Evolutionary conservation across 2,329 filamentous ascomycete genomes (phyloP).

Genomic region (Ophiostoma australiae): DNA sequence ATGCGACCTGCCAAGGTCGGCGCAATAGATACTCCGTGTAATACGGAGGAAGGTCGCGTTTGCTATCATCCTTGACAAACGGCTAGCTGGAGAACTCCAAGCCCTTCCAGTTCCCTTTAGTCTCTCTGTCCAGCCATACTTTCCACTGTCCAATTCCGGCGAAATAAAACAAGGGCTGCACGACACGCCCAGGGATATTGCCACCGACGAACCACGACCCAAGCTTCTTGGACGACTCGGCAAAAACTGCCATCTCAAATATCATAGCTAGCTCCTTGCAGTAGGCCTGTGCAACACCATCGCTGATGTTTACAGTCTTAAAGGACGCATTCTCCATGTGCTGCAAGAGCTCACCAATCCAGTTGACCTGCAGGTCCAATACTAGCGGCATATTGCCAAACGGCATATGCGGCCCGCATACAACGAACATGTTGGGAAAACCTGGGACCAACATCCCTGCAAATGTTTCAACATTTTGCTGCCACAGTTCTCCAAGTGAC

Average conservation of each 20-base stretch:
- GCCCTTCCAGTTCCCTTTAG: slow-evolving; percentile 9
- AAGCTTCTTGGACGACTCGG: slow-evolving; percentile 18
- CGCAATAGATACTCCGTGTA: background rate
- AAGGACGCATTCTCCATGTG: slow-evolving; percentile 20
- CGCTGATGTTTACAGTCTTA: slow-evolving; percentile 22
- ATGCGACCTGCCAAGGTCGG: background rate
- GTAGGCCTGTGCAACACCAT: slow-evolving; percentile 17
- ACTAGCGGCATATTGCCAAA: slow-evolving; percentile 21
- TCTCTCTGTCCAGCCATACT: slow-evolving; percentile 21
- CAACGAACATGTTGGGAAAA: slow-evolving; percentile 27
- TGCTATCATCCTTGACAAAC: background rate
- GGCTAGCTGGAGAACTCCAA: background rate
- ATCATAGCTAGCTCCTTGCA: slow-evolving; percentile 12
- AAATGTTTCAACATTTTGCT: slow-evolving; percentile 31
- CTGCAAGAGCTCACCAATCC: slow-evolving; percentile 22
- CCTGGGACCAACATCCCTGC: slow-evolving; percentile 27
- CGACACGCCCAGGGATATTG: slow-evolving; percentile 29
- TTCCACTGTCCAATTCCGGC: slow-evolving; percentile 18
- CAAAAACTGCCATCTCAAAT: slow-evolving; percentile 19
- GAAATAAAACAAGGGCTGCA: slow-evolving; percentile 27
- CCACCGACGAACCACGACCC: slow-evolving; percentile 28
- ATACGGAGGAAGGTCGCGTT: background rate
- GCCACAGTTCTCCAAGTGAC: slow-evolving; percentile 33
- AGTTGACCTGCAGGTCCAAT: slow-evolving; percentile 22
- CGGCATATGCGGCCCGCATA: slow-evolving; percentile 26